A percentile compares a stretch with the other conserved stretches of the same genome.
Evolutionary conservation across 345 rosid genomes (phyloP).

Genomic region (Corymbia maculata): DNA sequence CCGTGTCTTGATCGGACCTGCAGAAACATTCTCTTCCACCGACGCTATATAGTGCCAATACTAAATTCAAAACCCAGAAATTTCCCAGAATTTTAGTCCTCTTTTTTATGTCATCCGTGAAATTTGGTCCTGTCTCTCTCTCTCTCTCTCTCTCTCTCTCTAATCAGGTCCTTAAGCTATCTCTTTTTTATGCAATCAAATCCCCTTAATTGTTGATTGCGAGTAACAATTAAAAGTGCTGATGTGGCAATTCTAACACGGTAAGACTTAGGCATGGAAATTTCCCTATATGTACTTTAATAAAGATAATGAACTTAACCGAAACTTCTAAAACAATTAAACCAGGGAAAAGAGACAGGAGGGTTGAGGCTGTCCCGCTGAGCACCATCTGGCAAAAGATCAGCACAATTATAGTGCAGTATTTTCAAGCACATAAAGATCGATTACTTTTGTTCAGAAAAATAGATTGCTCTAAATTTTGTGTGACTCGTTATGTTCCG

Average conservation of each 20-base stretch:
- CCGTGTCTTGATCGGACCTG: background rate
- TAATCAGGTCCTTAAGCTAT: background rate
- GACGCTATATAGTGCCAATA: background rate
- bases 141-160: background rate
- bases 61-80: background rate
- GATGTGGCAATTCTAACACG: background rate
- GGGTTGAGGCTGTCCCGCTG: background rate
- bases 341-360: background rate
- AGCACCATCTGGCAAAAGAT: background rate
- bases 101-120: background rate
- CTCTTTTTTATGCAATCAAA: background rate
- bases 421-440: background rate
- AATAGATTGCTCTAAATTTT: background rate
- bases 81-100: background rate
- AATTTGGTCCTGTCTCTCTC: background rate
- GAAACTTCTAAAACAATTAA: background rate
- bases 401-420: background rate
- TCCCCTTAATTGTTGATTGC: background rate
- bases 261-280: background rate
- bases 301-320: background rate
- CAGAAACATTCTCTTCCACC: background rate
- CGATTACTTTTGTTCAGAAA: background rate
- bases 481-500: background rate
- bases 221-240: background rate
- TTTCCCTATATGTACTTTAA: background rate